phyloP scores from a whole-genome alignment of 306 rosid species.

The Datisca glomerata region DNA sequence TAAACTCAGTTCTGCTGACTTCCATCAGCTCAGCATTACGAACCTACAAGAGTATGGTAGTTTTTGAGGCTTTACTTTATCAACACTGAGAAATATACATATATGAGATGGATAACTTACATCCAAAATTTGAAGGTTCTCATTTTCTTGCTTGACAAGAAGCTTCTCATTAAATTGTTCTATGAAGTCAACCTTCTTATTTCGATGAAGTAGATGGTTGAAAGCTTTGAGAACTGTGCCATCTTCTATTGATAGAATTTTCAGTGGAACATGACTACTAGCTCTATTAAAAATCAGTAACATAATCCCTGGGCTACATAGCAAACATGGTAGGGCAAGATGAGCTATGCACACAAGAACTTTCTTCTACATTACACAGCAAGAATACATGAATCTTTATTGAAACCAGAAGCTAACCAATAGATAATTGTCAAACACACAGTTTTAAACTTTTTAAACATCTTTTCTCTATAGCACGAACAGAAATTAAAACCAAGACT shows the following conservation, averaged over 20 bases:
- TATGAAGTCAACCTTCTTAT: conserved; percentile 91
- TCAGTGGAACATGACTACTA: conserved; percentile 76
- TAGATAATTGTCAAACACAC: too few relatives aligned
- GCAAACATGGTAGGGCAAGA: conserved; percentile 5
- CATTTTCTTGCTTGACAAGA: conserved; percentile 94
- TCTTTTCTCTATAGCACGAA: too few relatives aligned
- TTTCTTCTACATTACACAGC: too few relatives aligned
- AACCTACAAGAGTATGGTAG: conserved; percentile 30
- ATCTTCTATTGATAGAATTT: conserved; percentile 87
- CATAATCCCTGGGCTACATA: conserved; percentile 84
- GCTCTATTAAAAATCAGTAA: conserved; percentile 59
- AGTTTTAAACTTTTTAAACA: too few relatives aligned
- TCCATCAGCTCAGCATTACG: conserved; percentile 62
- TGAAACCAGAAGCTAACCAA: too few relatives aligned
- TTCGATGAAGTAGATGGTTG: conserved; percentile 79
- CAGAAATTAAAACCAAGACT: too few relatives aligned
- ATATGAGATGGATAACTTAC: conserved; percentile 30
- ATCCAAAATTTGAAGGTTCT: conserved; percentile 90
- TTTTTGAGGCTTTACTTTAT: conserved; percentile 6
- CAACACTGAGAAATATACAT: background rate
- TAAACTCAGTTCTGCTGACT: conserved; percentile 69
- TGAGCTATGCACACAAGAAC: too few relatives aligned
- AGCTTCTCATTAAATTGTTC: conserved; percentile 96
- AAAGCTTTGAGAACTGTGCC: conserved; percentile 87
- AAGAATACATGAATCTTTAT: too few relatives aligned